A percentile compares a stretch with the other conserved stretches of the same genome.
Conservation (phyloP, 192 early-diverging fungal genomes). For the Anaeromyces robustus region DNA sequence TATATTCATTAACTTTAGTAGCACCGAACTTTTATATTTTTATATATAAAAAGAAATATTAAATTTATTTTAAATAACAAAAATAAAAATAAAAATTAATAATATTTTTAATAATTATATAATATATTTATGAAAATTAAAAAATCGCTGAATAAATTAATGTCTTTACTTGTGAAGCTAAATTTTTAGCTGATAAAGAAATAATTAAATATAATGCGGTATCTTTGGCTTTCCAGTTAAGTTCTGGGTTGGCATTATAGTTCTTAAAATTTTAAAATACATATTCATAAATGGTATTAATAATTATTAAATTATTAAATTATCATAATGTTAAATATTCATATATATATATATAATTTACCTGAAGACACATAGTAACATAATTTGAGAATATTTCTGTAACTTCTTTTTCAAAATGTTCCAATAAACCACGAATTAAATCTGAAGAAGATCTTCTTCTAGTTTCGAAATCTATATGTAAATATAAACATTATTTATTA, state of each 20-base stretch:
- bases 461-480: constrained; percentile 57
- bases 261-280: too few relatives aligned
- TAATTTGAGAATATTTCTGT: constrained; percentile 70
- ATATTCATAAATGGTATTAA: too few relatives aligned
- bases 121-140: constrained; percentile 1
- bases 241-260: constrained; percentile 49
- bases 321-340: too few relatives aligned
- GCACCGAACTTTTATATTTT: constrained; percentile 65
- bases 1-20: constrained; percentile 63
- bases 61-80: background rate
- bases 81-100: background rate
- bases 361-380: constrained; percentile 44
- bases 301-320: too few relatives aligned
- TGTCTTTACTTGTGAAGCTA: constrained; percentile 43
- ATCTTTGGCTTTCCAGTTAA: constrained; percentile 89
- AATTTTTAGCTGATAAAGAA: constrained; percentile 66
- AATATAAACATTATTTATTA: too few relatives aligned
- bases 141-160: too few relatives aligned
- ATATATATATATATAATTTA: too few relatives aligned
- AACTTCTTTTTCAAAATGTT: constrained; percentile 68
- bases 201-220: constrained; percentile 85
- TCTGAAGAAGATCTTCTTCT: constrained; percentile 84
- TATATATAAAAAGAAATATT: too few relatives aligned
- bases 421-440: constrained; percentile 79
- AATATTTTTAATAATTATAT: background rate